Base-by-base conservation (phyloP, 2,329 filamentous ascomycete genomes). In the Botrytis porri region DNA sequence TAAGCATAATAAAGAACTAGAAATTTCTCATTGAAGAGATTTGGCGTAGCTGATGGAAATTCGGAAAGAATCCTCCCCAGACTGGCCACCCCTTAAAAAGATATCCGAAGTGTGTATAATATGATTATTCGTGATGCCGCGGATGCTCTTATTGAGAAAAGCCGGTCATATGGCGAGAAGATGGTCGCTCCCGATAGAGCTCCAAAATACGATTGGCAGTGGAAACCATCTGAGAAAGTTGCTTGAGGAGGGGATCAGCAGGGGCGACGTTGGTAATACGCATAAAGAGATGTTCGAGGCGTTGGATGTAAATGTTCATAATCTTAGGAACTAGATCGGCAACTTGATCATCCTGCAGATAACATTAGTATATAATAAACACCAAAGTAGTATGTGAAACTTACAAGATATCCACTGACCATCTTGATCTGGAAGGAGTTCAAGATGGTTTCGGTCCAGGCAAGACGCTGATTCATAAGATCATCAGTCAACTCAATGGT, bases 391-490 rank as follows among this genome's bases (percentile, higher is more conserved):
- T 51, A 32, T n/a, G 72, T 35, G 48, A 51, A 39, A 75, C 79
- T 79, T 81, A 83, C 82, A 75, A 81, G 76, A 72, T 75, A 78
- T 66, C 80, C 77, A 73, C 78, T 70, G 48, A 69, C 75, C 48
- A 78, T 74, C 70, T 78, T 78, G 51, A 75, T 73, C 71, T 80
- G 80, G 76, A 91, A 86, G 41, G 85, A 83, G 59, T 84, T 82
- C n/a, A 91, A 82, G 57, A 89, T 86, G 77, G 86, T 84, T 78
- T 91, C 88, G 59, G 90, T 84, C 87, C 89, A 89, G 35, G 83
- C 83, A 70, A 91, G 82, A 80, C 88, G 88, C 78, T 88, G 85
- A 66, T 85, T 83, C 69, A 90, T 81, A 63, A 85, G 82, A 18
- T 84, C 82, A 59, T 86, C 86, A 7, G 84, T 83, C 73, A 92